Conservation (phyloP, 768 basidiomycete genomes). For the Termitomyces sp. region DNA sequence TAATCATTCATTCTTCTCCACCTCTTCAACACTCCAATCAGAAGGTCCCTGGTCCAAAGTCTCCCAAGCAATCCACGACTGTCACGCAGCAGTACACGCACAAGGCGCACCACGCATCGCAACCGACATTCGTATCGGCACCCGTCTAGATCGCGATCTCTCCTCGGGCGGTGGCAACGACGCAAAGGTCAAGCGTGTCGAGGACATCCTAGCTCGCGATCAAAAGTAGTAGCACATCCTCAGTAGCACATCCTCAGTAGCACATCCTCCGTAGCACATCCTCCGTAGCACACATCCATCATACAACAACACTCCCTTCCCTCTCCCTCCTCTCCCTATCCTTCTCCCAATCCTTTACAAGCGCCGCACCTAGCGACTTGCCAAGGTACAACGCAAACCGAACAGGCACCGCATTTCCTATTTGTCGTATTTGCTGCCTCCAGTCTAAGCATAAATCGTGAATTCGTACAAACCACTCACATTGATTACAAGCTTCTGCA, state of each 20-base stretch:
- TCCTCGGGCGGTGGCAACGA: slow-evolving; percentile 67
- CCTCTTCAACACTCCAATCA: slow-evolving; percentile 11
- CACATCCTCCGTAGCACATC: no score
- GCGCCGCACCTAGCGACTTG: slow-evolving; percentile 35
- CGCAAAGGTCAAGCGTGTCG: slow-evolving; percentile 73
- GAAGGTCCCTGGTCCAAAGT: slow-evolving; percentile 89
- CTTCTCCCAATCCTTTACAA: slow-evolving; percentile 40
- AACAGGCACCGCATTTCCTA: slow-evolving; percentile 77
- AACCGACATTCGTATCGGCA: slow-evolving; percentile 94
- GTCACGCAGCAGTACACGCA: slow-evolving; percentile 81
- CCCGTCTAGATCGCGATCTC: slow-evolving; percentile 66
- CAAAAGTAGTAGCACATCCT: not conserved
- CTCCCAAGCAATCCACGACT: slow-evolving; percentile 82
- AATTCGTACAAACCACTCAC: slow-evolving; percentile 30
- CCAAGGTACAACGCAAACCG: slow-evolving; percentile 64
- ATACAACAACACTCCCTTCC: slow-evolving; percentile 39
- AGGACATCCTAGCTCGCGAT: slow-evolving; percentile 62
- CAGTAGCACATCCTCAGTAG: not conserved
- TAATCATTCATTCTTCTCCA: not conserved
- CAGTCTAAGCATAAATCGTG: not conserved
- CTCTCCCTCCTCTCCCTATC: slow-evolving; percentile 36
- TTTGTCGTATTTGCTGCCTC: slow-evolving; percentile 64
- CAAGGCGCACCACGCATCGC: slow-evolving; percentile 72
- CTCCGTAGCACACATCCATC: not conserved
- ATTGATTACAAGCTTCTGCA: slow-evolving; percentile 34